Percentiles rank a stretch among this genome's conserved stretches.
Evolutionary conservation across 2,329 filamentous ascomycete genomes (phyloP).

Genomic region (Myriosclerotinia scirpicola): DNA sequence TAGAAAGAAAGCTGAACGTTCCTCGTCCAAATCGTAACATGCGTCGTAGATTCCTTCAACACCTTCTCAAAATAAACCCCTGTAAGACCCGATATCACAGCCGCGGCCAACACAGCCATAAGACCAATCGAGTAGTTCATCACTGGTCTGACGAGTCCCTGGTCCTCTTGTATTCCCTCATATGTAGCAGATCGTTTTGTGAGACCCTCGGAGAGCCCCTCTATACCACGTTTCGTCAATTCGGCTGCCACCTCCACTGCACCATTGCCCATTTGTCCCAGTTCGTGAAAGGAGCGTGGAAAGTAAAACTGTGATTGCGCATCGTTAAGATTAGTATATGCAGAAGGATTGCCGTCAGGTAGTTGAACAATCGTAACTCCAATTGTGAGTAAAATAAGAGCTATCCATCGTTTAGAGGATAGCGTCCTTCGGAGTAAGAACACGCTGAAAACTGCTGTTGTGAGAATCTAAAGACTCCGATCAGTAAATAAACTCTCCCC

Average conservation of each 20-base stretch:
- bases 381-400: constrained; percentile 73
- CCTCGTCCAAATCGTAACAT: constrained; percentile 84
- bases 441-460: constrained; percentile 84
- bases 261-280: constrained; percentile 62
- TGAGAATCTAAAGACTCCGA: constrained; percentile 61
- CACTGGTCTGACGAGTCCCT: constrained; percentile 48
- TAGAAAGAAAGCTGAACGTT: constrained; percentile 96
- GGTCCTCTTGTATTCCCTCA: constrained; percentile 75
- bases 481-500: constrained; percentile 25
- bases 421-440: constrained; percentile 70
- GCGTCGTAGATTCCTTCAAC: constrained; percentile 75
- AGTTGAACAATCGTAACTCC: constrained; percentile 86
- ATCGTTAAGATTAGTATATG: constrained; percentile 61
- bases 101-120: constrained; percentile 73
- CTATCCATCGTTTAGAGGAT: constrained; percentile 73
- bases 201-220: constrained; percentile 49
- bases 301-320: constrained; percentile 61
- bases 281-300: constrained; percentile 75
- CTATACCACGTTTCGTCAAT: constrained; percentile 51
- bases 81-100: constrained; percentile 77
- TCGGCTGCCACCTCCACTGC: constrained; percentile 52
- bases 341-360: constrained; percentile 59
- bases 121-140: constrained; percentile 82
- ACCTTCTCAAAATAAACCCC: constrained; percentile 91
- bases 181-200: constrained; percentile 81